Evolutionary conservation across 2,329 filamentous ascomycete species (phyloP).

Genomic region (Rutstroemia sp.): DNA sequence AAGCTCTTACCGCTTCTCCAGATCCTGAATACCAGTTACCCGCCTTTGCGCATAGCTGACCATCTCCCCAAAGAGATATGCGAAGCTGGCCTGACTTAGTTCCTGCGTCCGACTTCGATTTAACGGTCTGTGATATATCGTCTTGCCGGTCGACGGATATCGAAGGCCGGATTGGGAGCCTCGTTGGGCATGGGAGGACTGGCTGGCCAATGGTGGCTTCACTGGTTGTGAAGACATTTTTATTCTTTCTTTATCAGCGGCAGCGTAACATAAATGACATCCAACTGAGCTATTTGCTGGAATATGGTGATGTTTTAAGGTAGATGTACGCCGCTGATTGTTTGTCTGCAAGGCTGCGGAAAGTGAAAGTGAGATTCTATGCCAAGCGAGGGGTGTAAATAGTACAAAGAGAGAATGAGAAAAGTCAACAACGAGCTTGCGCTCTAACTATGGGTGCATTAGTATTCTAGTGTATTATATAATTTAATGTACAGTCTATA

Average conservation of each 20-base stretch:
- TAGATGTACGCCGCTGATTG: neutral
- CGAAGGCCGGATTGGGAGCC: slow-evolving; percentile 56
- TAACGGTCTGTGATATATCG: slow-evolving; percentile 92
- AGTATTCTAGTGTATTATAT: neutral
- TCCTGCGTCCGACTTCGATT: slow-evolving; percentile 85
- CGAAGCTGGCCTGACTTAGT: slow-evolving; percentile 88
- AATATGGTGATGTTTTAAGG: too few relatives aligned
- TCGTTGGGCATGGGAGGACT: slow-evolving; percentile 21
- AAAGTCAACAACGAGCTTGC: neutral
- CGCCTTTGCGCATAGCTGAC: slow-evolving; percentile 87
- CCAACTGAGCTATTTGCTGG: too few relatives aligned
- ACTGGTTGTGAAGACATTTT: slow-evolving; percentile 29
- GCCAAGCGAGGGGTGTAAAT: neutral
- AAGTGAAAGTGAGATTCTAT: neutral
- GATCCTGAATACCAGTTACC: slow-evolving; percentile 86
- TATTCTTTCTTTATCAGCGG: neutral
- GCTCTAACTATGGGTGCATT: too few relatives aligned
- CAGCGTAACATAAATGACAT: too few relatives aligned
- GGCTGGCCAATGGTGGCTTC: slow-evolving; percentile 22
- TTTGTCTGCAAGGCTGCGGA: neutral
- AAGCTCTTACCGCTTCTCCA: slow-evolving; percentile 70
- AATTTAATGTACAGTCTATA: neutral
- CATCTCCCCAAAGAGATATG: slow-evolving; percentile 95
- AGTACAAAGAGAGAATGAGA: too few relatives aligned
- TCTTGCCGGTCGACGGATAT: slow-evolving; percentile 89